Conservation (phyloP, 305 asterid genomes). For the Fraxinus sp. region DNA sequence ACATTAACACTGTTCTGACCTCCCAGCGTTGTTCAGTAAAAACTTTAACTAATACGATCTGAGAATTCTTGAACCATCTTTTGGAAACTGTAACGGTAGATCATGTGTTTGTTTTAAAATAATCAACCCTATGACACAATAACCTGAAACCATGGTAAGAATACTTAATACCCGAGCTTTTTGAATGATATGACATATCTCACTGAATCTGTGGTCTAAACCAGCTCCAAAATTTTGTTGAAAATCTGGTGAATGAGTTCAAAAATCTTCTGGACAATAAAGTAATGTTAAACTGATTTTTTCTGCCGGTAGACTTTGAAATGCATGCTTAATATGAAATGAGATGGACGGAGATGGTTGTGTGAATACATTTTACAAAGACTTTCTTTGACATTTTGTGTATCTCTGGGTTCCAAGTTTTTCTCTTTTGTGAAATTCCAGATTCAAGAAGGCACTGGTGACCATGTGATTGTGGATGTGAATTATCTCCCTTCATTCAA, state of each 20-base stretch:
- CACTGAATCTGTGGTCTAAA: background rate
- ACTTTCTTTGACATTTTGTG: background rate
- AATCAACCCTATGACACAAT: background rate
- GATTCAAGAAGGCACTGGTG: constrained; percentile 89
- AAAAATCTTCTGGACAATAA: background rate
- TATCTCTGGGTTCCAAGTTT: background rate
- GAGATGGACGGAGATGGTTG: background rate
- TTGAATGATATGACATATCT: background rate
- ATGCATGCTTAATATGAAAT: background rate
- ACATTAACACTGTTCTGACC: background rate
- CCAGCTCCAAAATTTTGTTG: background rate
- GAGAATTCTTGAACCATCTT: background rate
- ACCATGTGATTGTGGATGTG: constrained; percentile 92
- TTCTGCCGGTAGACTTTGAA: background rate
- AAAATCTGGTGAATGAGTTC: background rate
- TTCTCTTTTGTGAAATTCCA: constrained; percentile 30
- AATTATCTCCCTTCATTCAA: constrained; percentile 96
- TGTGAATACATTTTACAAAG: background rate
- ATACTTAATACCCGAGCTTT: background rate
- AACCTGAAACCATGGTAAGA: background rate
- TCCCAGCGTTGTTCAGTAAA: background rate
- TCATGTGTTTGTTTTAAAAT: background rate
- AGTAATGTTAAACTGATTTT: background rate
- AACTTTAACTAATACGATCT: background rate
- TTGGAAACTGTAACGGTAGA: background rate